Base-by-base conservation (phyloP, 129 eudicot species). In the Flaveria ramosissima region DNA sequence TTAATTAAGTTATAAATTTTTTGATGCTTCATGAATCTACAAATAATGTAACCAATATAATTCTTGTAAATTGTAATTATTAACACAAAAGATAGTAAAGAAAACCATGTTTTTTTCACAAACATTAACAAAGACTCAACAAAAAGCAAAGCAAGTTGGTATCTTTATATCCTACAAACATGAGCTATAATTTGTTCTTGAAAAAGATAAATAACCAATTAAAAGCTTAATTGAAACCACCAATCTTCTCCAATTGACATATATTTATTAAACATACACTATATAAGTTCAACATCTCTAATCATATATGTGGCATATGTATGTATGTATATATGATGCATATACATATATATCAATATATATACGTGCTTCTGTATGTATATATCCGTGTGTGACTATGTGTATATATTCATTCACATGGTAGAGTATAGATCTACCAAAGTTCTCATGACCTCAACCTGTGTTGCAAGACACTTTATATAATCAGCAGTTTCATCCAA, bases 401-500 rank as follows among this genome's bases (percentile, higher is more conserved):
- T 83, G 11, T 72, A 0, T 82, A 1, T 71, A 41, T 74, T 7
- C 39, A 55, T 59, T 66, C 55, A 86, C 10, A 55, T 80, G 56
- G 73, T 36, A 7, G 92, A 82, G 82, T 77, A 86, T 73, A 76
- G 69, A 83, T 90, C 76, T 65, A 83, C 85, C 82, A 92, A 80
- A 75, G 71, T 80, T 76, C 81, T 82, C 98, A 92, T 92, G 27
- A 90, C 93, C 82, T 89, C 83, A 77, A 92, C 92, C 86, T 89
- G 98, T 11, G 89, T 80, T 36, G 85, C 72, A 21, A 92, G 88
- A 79, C 92, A 86, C 88, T 86, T 88, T 19, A 92, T 83, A 67
- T 92, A 92, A 78, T 92, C 90, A 16, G 93, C 94, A 71, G 98
- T 89, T 83, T 92, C 98, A 65, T 86, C 91, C 85, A 92, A 76